phyloP scores from a whole-genome alignment of 768 basidiomycete species.

The Suillus luteus region DNA sequence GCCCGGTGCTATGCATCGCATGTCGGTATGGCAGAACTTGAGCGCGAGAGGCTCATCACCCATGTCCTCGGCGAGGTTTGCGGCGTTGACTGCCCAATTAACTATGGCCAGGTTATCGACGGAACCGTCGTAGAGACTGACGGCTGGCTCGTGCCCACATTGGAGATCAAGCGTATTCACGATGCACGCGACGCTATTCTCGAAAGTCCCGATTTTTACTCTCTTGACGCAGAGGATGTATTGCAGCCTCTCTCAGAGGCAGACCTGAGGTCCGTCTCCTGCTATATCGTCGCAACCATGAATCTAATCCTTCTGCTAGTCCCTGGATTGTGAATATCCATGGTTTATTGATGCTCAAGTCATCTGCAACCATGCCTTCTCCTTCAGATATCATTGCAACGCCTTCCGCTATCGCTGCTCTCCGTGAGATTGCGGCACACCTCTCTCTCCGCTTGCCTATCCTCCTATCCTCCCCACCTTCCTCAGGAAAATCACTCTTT shows the following conservation, averaged over 20 bases:
- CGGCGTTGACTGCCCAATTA: constrained; percentile 62
- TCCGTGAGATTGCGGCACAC: constrained; percentile 64
- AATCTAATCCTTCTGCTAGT: constrained; percentile 37
- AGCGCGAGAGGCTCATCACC: constrained; percentile 66
- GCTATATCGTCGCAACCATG: constrained; percentile 1
- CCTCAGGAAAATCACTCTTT: constrained; percentile 84
- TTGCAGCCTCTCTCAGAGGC: constrained; percentile 39
- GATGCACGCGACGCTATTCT: constrained; percentile 50
- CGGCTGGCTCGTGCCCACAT: constrained; percentile 79
- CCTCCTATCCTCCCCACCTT: constrained; percentile 83
- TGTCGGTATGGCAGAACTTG: constrained; percentile 75
- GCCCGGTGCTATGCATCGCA: constrained; percentile 79
- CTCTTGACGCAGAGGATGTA: constrained; percentile 36
- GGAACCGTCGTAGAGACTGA: constrained; percentile 54
- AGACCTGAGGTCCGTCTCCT: constrained; percentile 55
- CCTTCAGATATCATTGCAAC: constrained; percentile 60
- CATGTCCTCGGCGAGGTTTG: constrained; percentile 60
- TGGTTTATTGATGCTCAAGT: constrained; percentile 65
- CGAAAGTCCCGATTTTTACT: constrained; percentile 50
- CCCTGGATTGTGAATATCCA: constrained; percentile 60
- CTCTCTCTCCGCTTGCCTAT: constrained; percentile 72
- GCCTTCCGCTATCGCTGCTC: constrained; percentile 54
- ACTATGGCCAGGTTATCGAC: constrained; percentile 51
- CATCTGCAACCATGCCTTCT: constrained; percentile 30
- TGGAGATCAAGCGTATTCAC: constrained; percentile 65